Percentiles rank a stretch among this genome's conserved stretches.
phyloP scores from a whole-genome alignment of 2,329 filamentous ascomycete species.

The Didymella pomorum region DNA sequence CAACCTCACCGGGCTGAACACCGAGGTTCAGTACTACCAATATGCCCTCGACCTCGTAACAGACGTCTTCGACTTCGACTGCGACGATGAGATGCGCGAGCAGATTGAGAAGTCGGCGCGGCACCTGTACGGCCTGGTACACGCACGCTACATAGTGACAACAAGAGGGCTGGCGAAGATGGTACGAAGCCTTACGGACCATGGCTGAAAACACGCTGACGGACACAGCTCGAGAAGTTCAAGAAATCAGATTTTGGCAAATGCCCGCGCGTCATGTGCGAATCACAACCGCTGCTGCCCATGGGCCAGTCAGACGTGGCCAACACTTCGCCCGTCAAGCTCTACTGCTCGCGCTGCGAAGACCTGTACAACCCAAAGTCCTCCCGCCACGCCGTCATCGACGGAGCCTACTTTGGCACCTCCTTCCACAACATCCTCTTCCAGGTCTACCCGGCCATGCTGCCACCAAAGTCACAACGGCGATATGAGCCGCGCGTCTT shows the following conservation, averaged over 20 bases:
- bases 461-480: slow-evolving; percentile 83
- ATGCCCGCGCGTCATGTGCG: slow-evolving; percentile 94
- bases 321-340: slow-evolving; percentile 88
- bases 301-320: slow-evolving; percentile 93
- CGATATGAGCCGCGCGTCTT: slow-evolving; percentile 91
- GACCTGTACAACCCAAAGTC: slow-evolving; percentile 99
- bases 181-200: no score
- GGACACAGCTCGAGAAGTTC: slow-evolving; percentile 92
- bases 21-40: slow-evolving; percentile 98
- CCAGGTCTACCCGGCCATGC: slow-evolving; percentile 92
- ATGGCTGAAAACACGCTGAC: slow-evolving; percentile 22
- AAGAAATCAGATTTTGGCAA: slow-evolving; percentile 98
- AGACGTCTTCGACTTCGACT: slow-evolving; percentile 97
- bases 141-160: slow-evolving; percentile 96
- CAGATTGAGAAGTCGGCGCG: slow-evolving; percentile 97
- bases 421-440: slow-evolving; percentile 99
- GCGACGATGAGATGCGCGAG: slow-evolving; percentile 97
- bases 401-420: slow-evolving; percentile 97
- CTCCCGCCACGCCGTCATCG: slow-evolving; percentile 90
- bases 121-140: slow-evolving; percentile 94
- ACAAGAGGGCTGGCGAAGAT: slow-evolving; percentile 94
- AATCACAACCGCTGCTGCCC: slow-evolving; percentile 89
- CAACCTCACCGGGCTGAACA: slow-evolving; percentile 96
- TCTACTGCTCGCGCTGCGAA: slow-evolving; percentile 97
- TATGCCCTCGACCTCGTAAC: slow-evolving; percentile 97